Percentiles rank a stretch among this genome's conserved stretches.
Evolutionary conservation across 2,329 filamentous ascomycete genomes (phyloP).

Genomic region (Tolypocladium endophyticum): DNA sequence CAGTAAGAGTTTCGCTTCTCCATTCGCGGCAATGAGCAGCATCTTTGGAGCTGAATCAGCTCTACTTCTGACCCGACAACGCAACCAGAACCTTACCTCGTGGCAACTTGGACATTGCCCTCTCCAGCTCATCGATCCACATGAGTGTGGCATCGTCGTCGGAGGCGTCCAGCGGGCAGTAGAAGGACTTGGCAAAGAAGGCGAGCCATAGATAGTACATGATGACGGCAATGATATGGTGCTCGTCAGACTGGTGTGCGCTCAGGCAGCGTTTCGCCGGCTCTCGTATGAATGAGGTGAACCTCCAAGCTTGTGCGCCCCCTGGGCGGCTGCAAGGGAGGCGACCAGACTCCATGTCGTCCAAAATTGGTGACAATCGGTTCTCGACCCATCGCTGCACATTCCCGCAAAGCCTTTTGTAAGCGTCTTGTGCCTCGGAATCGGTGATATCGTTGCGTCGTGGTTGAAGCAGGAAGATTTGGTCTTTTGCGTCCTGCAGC

Average conservation of each 20-base stretch:
- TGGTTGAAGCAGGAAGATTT: conserved; percentile 21
- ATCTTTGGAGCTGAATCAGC: conserved; percentile 13
- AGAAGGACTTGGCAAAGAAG: conserved; percentile 24
- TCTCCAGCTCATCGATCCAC: conserved; percentile 23
- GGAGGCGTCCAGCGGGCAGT: conserved; percentile 22
- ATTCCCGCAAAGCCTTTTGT: conserved; percentile 20
- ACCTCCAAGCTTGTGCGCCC: conserved; percentile 16
- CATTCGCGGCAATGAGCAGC: conserved; percentile 23
- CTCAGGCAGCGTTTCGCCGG: conserved; percentile 20
- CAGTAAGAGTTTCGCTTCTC: conserved; percentile 25
- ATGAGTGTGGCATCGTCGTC: conserved; percentile 16
- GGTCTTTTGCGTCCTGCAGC: conserved; percentile 18
- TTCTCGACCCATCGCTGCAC: conserved; percentile 26
- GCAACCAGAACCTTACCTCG: conserved; percentile 13
- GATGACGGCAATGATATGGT: conserved; percentile 23
- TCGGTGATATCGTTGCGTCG: conserved; percentile 24
- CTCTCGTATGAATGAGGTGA: conserved; percentile 23
- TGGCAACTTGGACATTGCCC: conserved; percentile 20
- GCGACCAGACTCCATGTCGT: conserved; percentile 19
- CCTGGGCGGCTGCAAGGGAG: conserved; percentile 12
- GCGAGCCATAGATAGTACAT: conserved; percentile 26
- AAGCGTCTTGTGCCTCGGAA: conserved; percentile 21
- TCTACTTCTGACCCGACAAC: neutral
- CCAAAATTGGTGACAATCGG: conserved; percentile 17
- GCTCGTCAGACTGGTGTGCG: conserved; percentile 20